phyloP scores from a whole-genome alignment of 2,329 filamentous ascomycete genomes.

The Fusarium drepaniforme region DNA sequence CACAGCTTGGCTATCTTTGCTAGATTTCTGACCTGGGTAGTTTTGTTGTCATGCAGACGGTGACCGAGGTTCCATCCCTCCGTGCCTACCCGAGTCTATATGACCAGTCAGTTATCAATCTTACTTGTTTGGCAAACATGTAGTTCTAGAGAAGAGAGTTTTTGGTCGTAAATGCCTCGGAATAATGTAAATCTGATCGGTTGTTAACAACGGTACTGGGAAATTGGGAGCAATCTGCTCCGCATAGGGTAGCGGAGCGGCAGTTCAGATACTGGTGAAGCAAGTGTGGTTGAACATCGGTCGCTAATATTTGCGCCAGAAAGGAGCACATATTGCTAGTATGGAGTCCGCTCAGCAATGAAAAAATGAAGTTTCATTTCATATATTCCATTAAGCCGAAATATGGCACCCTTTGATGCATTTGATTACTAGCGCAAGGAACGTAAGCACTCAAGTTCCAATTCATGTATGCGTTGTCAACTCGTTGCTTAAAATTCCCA shows the following conservation, averaged over 20 bases:
- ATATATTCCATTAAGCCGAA: not conserved
- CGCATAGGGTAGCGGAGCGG: not conserved
- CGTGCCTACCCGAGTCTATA: not conserved
- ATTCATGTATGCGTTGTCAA: rapidly evolving
- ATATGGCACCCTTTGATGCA: not conserved
- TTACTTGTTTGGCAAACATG: not conserved
- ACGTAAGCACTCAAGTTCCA: not conserved
- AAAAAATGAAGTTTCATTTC: not conserved
- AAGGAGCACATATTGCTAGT: not conserved
- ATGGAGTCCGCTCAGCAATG: no score
- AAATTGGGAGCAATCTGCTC: not conserved
- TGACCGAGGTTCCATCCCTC: not conserved
- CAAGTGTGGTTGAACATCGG: not conserved
- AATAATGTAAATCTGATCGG: no score
- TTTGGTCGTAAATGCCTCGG: not conserved
- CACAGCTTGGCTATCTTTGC: not conserved
- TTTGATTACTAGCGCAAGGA: no score
- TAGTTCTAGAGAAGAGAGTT: not conserved
- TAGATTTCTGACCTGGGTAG: not conserved
- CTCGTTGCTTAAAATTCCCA: rapidly evolving
- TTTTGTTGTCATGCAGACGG: not conserved
- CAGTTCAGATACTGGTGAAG: rapidly evolving
- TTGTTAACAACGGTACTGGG: not conserved
- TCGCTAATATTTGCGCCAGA: not conserved
- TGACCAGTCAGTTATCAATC: not conserved